These are phyloP conservation scores for Eimeria maxima DNA, from an alignment of 169 alveolate species.

Conservation along the genomic window DNA sequence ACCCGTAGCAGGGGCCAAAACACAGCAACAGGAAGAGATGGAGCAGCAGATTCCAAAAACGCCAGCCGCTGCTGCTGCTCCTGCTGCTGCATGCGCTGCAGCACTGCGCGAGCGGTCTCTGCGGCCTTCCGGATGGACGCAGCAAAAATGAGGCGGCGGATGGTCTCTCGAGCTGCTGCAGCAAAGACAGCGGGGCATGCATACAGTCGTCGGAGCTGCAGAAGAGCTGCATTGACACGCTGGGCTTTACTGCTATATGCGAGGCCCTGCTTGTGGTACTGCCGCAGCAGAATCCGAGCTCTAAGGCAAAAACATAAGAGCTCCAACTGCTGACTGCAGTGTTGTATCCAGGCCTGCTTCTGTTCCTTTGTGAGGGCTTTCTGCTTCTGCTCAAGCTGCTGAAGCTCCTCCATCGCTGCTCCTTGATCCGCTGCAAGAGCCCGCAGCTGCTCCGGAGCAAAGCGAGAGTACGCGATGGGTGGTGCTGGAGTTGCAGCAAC, in stretches of 20 bases:
- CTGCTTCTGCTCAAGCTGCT: slow-evolving; percentile 64
- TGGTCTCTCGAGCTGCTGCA: slow-evolving; percentile 61
- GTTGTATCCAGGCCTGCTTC: slow-evolving; percentile 28
- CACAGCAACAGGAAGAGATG: slow-evolving; percentile 52
- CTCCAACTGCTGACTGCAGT: slow-evolving; percentile 37
- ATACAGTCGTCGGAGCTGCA: slow-evolving; percentile 63
- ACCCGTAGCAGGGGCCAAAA: slow-evolving; percentile 65
- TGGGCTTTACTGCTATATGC: slow-evolving; percentile 58
- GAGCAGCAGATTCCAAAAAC: slow-evolving; percentile 55
- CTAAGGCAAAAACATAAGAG: slow-evolving; percentile 14
- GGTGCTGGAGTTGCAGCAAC: slow-evolving; percentile 53
- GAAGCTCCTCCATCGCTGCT: slow-evolving; percentile 41
- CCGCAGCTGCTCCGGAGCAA: slow-evolving; percentile 50
- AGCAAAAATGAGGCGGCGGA: slow-evolving; percentile 45
- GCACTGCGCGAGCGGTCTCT: slow-evolving; percentile 57
- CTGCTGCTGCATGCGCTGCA: slow-evolving; percentile 78
- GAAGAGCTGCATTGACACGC: slow-evolving; percentile 45
- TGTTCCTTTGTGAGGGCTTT: slow-evolving; percentile 1
- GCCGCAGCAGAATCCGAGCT: slow-evolving; percentile 66
- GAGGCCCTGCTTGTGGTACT: slow-evolving; percentile 50
- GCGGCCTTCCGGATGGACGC: slow-evolving; percentile 58
- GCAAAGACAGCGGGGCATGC: slow-evolving; percentile 63
- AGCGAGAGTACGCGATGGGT: slow-evolving; percentile 50
- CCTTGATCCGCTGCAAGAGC: slow-evolving; percentile 65
- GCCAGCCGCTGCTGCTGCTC: slow-evolving; percentile 72